Conservation (phyloP, 164 flowering plant genomes). For the Vitis amurensis region DNA sequence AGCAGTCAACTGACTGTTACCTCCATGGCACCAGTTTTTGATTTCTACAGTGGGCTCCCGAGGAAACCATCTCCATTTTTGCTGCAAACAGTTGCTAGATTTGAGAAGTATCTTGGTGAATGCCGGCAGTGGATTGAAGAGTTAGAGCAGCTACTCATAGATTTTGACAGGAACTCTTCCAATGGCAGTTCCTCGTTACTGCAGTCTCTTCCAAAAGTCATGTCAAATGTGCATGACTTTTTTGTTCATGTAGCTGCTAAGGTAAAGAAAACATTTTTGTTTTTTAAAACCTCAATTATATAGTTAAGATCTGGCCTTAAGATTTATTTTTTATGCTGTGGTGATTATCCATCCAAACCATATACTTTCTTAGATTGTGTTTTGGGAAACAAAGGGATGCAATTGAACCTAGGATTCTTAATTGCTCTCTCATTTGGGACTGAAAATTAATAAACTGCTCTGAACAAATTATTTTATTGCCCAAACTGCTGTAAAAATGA, state of each 20-base stretch:
- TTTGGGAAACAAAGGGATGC: too few species aligned
- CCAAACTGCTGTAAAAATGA: too few species aligned
- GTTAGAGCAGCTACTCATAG: slow-evolving; percentile 79
- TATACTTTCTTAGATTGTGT: neutral
- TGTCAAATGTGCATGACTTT: slow-evolving; percentile 91
- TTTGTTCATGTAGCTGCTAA: slow-evolving; percentile 98
- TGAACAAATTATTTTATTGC: too few species aligned
- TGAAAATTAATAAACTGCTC: neutral
- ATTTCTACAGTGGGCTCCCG: slow-evolving; percentile 89
- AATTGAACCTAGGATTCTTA: too few species aligned
- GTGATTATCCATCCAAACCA: neutral
- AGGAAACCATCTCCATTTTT: slow-evolving; percentile 87
- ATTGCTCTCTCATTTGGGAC: neutral
- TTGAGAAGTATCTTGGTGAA: slow-evolving; percentile 76
- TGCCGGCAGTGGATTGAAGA: slow-evolving; percentile 97
- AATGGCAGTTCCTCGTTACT: slow-evolving; percentile 50
- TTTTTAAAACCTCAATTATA: neutral
- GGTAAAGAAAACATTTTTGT: slow-evolving; percentile 37
- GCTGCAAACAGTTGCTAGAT: slow-evolving; percentile 74
- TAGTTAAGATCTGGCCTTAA: neutral
- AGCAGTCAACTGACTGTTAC: slow-evolving; percentile 43
- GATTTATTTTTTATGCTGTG: neutral
- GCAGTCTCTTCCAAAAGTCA: slow-evolving; percentile 88
- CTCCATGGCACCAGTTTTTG: slow-evolving; percentile 67
- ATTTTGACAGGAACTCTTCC: slow-evolving; percentile 49